These are phyloP conservation scores for Metrosideros polymorpha DNA, from an alignment of 441 rosid species.

Conservation along the genomic window DNA sequence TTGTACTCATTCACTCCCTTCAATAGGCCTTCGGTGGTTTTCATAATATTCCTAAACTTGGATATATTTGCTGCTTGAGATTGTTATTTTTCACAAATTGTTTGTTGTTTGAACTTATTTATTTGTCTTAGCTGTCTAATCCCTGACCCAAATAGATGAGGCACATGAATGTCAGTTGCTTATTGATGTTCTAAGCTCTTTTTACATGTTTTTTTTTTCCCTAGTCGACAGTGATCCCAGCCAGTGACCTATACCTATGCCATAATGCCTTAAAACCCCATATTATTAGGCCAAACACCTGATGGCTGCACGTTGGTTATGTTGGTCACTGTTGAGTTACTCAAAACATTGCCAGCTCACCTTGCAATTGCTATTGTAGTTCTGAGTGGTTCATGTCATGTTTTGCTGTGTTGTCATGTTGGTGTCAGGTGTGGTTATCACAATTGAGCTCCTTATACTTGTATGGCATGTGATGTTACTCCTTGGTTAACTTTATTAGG, in stretches of 20 bases:
- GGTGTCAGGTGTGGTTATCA: background rate
- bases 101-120: background rate
- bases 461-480: background rate
- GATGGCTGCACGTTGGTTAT: background rate
- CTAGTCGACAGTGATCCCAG: background rate
- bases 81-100: background rate
- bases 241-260: background rate
- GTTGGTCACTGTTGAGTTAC: background rate
- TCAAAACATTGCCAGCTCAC: background rate
- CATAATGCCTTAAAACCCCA: background rate
- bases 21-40: background rate
- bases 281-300: background rate
- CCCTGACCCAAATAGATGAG: background rate
- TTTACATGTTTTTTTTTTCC: background rate
- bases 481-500: background rate
- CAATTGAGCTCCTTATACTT: background rate
- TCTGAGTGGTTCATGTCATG: background rate
- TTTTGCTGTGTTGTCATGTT: background rate
- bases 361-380: background rate
- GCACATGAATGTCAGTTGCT: background rate
- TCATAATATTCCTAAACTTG: background rate
- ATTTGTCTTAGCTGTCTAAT: background rate
- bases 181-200: background rate
- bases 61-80: background rate
- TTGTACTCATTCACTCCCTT: slow-evolving; percentile 42